These are phyloP conservation scores for Astrothelium subdiscretum DNA, from an alignment of 495 filamentous ascomycete species.

Conservation along the genomic window DNA sequence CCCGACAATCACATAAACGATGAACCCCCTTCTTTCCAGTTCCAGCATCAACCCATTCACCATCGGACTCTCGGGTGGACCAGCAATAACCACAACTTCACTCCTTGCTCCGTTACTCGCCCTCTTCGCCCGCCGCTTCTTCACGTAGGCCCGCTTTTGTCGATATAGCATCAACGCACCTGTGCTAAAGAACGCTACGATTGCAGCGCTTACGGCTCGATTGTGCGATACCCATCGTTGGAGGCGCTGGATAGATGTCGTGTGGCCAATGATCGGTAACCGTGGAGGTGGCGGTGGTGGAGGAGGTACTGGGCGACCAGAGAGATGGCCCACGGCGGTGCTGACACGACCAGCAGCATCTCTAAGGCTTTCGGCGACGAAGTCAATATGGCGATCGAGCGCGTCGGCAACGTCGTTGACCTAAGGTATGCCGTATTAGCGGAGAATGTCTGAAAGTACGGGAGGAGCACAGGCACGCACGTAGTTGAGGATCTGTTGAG, in stretches of 20 bases:
- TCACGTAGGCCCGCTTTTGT: slow-evolving; percentile 45
- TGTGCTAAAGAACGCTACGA: slow-evolving; percentile 57
- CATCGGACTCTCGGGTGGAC: slow-evolving; percentile 67
- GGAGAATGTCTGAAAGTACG: not conserved
- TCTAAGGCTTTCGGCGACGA: slow-evolving; percentile 49
- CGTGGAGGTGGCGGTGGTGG: slow-evolving; percentile 42
- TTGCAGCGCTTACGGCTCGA: slow-evolving; percentile 54
- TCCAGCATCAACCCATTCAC: slow-evolving; percentile 71
- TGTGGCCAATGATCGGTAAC: slow-evolving; percentile 28
- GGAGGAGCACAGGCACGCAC: not conserved
- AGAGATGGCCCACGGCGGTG: slow-evolving; percentile 35
- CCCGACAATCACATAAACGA: slow-evolving; percentile 79
- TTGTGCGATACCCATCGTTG: slow-evolving; percentile 56
- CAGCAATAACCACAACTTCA: slow-evolving; percentile 84
- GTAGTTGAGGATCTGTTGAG: slow-evolving; percentile 20
- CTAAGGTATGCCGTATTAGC: slow-evolving; percentile 4
- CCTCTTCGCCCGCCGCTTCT: slow-evolving; percentile 61
- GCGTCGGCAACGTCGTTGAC: slow-evolving; percentile 53
- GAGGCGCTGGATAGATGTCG: slow-evolving; percentile 34
- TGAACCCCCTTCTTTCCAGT: slow-evolving; percentile 81
- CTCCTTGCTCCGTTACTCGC: slow-evolving; percentile 73
- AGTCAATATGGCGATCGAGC: slow-evolving; percentile 65
- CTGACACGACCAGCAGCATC: slow-evolving; percentile 48
- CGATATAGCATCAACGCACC: slow-evolving; percentile 47
- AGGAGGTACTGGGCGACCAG: slow-evolving; percentile 26